Evolutionary conservation across 2,329 filamentous ascomycete species (phyloP).

Genomic region (Neofusicoccum kwambonambiense): DNA sequence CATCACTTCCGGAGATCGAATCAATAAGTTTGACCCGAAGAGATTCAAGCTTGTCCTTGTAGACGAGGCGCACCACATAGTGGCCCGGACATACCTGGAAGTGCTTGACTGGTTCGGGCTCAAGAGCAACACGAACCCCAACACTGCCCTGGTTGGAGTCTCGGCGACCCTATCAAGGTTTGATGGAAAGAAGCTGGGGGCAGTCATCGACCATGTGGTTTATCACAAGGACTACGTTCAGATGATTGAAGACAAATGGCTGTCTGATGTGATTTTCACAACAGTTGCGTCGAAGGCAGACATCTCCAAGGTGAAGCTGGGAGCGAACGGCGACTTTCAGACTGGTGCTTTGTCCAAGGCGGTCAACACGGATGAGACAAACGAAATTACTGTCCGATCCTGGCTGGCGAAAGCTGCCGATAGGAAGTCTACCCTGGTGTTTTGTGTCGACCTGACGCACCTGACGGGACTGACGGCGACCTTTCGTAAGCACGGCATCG

Average conservation of each 20-base stretch:
- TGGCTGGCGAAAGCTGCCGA: slow-evolving; percentile 76
- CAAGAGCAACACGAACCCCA: slow-evolving; percentile 44
- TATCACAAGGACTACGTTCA: slow-evolving; percentile 85
- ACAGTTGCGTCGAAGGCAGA: slow-evolving; percentile 84
- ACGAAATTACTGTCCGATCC: slow-evolving; percentile 79
- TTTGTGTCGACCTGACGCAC: slow-evolving; percentile 89
- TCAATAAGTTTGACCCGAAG: slow-evolving; percentile 77
- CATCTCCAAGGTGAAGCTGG: slow-evolving; percentile 65
- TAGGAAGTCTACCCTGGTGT: slow-evolving; percentile 84
- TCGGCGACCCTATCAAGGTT: slow-evolving; percentile 79
- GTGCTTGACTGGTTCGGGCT: slow-evolving; percentile 78
- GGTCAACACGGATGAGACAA: slow-evolving; percentile 79
- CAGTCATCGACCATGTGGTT: slow-evolving; percentile 90
- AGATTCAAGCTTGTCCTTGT: slow-evolving; percentile 89
- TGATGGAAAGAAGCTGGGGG: slow-evolving; percentile 78
- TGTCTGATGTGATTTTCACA: slow-evolving; percentile 89
- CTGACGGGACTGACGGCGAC: slow-evolving; percentile 70
- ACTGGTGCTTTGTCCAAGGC: slow-evolving; percentile 71
- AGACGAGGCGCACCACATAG: slow-evolving; percentile 96
- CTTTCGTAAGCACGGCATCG: slow-evolving; percentile 75
- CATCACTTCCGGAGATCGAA: slow-evolving; percentile 71
- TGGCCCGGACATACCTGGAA: slow-evolving; percentile 75
- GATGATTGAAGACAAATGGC: slow-evolving; percentile 87
- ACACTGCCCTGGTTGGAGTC: slow-evolving; percentile 73
- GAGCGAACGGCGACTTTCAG: slow-evolving; percentile 74